Evolutionary conservation across 2,329 filamentous ascomycete genomes (phyloP).

Genomic region (Fusarium cyanostomum): DNA sequence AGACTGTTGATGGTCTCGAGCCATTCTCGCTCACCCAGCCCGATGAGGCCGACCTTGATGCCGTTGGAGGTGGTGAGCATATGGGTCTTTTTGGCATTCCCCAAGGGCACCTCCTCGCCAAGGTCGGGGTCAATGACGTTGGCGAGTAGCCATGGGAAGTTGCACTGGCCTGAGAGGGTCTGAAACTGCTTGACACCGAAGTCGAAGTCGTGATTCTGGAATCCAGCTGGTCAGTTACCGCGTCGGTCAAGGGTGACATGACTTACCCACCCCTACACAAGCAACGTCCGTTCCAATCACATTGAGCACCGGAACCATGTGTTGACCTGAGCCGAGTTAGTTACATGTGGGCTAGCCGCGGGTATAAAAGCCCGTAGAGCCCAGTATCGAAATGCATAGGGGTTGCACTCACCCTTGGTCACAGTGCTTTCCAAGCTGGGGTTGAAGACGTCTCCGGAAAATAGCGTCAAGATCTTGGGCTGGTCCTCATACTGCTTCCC

Average conservation of each 20-base stretch:
- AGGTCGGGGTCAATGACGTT: conserved; percentile 88
- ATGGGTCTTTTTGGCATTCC: conserved; percentile 76
- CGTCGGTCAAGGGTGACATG: conserved; percentile 26
- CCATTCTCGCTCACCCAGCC: conserved; percentile 88
- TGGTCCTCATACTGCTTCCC: conserved; percentile 69
- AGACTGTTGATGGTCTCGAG: conserved; percentile 88
- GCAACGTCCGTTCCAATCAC: conserved; percentile 79
- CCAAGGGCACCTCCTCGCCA: conserved; percentile 78
- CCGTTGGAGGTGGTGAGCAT: conserved; percentile 85
- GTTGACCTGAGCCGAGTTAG: conserved; percentile 61
- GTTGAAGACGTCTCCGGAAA: conserved; percentile 94
- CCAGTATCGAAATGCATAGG: background rate
- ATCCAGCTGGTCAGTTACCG: conserved; percentile 13
- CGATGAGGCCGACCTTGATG: conserved; percentile 85
- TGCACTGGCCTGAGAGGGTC: conserved; percentile 76
- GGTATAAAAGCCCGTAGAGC: background rate
- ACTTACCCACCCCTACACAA: conserved; percentile 76
- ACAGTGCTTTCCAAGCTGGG: conserved; percentile 88
- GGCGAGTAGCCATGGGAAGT: conserved; percentile 89
- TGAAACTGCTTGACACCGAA: conserved; percentile 87
- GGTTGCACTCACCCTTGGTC: conserved; percentile 73
- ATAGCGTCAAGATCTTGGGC: conserved; percentile 77
- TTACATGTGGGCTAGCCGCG: background rate
- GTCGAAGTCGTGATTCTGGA: conserved; percentile 88
- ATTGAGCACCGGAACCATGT: conserved; percentile 91